phyloP scores from a whole-genome alignment of 352 stramenopile species.

The Globisporangium takayamanum region DNA sequence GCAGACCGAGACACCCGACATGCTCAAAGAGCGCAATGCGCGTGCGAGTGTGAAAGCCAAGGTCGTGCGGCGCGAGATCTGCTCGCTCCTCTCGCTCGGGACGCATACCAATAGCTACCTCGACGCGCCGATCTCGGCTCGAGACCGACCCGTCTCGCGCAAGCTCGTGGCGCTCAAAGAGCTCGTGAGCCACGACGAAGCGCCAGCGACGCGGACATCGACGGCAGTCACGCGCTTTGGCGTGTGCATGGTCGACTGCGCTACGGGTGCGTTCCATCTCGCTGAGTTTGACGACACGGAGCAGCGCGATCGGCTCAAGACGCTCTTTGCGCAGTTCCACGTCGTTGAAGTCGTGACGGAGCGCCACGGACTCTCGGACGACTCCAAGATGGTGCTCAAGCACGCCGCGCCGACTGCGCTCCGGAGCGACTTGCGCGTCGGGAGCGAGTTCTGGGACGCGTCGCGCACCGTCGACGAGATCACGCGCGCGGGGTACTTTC shows the following conservation, averaged over 20 bases:
- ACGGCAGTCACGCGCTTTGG: constrained; percentile 55
- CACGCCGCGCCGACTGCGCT: constrained; percentile 54
- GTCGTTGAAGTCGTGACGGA: constrained; percentile 84
- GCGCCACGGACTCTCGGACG: constrained; percentile 49
- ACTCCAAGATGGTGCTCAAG: constrained; percentile 73
- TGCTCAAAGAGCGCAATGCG: constrained; percentile 92
- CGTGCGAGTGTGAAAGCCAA: constrained; percentile 69
- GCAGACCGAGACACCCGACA: constrained; percentile 98
- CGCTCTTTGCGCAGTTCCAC: constrained; percentile 88
- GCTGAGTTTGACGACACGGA: constrained; percentile 97
- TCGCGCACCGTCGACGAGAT: constrained; percentile 89
- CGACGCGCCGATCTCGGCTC: constrained; percentile 71
- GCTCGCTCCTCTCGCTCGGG: constrained; percentile 91
- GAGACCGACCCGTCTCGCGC: constrained; percentile 35
- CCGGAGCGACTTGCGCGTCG: constrained; percentile 53
- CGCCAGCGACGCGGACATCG: constrained; percentile 19
- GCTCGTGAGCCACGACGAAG: constrained; percentile 17
- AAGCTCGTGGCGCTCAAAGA: constrained; percentile 73
- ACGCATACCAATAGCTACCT: constrained; percentile 95
- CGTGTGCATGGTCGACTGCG: constrained; percentile 93
- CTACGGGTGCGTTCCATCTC: constrained; percentile 90
- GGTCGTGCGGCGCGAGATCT: constrained; percentile 94
- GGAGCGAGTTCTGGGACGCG: constrained; percentile 88
- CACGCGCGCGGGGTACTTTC: constrained; percentile 85
- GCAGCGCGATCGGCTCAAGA: constrained; percentile 93